These are phyloP conservation scores for Verticillium klebahnii DNA, from an alignment of 2,329 filamentous ascomycete genomes.

Conservation along the genomic window DNA sequence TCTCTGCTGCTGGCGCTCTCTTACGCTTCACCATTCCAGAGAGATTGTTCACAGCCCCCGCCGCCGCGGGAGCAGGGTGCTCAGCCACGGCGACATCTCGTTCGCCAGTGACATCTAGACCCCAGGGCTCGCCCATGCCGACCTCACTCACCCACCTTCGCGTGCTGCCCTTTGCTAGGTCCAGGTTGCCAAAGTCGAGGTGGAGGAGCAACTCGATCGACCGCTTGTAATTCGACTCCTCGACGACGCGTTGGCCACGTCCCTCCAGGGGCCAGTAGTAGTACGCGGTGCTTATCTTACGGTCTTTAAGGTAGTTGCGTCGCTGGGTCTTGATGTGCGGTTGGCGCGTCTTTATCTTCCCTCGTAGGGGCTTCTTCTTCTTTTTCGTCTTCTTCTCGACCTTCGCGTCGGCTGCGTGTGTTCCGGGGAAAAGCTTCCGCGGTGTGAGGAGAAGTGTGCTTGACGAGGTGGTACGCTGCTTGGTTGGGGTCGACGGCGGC, in stretches of 20 bases:
- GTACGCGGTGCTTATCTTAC: constrained; percentile 51
- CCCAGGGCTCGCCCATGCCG: constrained; percentile 48
- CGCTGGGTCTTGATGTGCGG: constrained; percentile 60
- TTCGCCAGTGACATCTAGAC: constrained; percentile 42
- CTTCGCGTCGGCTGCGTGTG: constrained; percentile 17
- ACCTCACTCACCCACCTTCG: constrained; percentile 67
- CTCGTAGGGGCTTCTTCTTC: constrained; percentile 45
- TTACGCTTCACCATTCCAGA: constrained; percentile 45
- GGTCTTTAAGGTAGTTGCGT: constrained; percentile 43
- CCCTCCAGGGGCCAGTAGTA: constrained; percentile 62
- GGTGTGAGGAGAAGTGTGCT: constrained; percentile 27
- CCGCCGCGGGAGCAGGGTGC: constrained; percentile 6
- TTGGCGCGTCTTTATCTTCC: constrained; percentile 57
- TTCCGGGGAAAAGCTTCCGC: constrained; percentile 23
- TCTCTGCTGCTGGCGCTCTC: constrained; percentile 22
- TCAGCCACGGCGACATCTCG: constrained; percentile 18
- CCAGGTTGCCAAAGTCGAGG: constrained; percentile 66
- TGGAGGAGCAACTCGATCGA: constrained; percentile 66
- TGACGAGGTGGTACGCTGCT: constrained; percentile 15
- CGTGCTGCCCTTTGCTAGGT: constrained; percentile 61
- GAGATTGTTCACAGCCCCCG: constrained; percentile 37
- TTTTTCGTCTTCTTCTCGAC: constrained; percentile 32
- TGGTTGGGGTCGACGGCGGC: constrained; percentile 26
- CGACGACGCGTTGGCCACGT: constrained; percentile 59
- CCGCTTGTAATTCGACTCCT: constrained; percentile 61